Evolutionary conservation across 257 asterid genomes (phyloP), one percentile per base, ranked within the genome.

Genomic region (Nemophila menziesii): DNA sequence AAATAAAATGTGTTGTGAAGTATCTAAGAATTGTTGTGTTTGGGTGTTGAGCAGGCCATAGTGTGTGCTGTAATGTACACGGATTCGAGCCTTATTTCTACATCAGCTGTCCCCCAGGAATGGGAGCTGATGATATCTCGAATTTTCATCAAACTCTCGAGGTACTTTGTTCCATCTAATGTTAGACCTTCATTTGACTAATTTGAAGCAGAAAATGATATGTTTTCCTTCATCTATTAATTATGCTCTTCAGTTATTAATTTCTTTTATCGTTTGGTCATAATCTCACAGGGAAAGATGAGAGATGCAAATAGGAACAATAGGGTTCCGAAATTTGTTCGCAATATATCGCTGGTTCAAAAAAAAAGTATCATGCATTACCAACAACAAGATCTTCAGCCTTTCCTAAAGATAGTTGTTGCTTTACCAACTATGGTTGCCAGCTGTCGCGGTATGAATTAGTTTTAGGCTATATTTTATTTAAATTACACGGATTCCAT

Each of bases 81-180:
- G 98, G 98, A 43, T 90, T 85, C 58, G 93, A 90, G 55, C 98
- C 98, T 57, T 90, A 90, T 62, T 90, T 90, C 62, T 90, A 70
- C 64, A 75, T 90, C 51, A 74, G 64, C 62, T 85, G 96, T 60
- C 98, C 96, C 49, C 66, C 74, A 39, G 96, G 98, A 70, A 76
- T 90, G 94, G 92, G 96, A 54, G 93, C 98, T 42, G 98, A 90
- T 60, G 98, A 90, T 65, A 76, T 90, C 57, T 77, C 98, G 46
- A 69, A 53, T 56, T 85, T 90, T 65, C 96, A 85, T 72, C 93
- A 79, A 70, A 56, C 51, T 62, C 94, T 90, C 16, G 98, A 90
- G 93, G 98, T 84, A 63, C 49, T 57, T 22, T 42, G 20, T 37
- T 21, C 20, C 12, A 29, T 26, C 38, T 29, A 21, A 46, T 40